Conservation (phyloP, 148 eudicot species). For the Camellia japonica region DNA sequence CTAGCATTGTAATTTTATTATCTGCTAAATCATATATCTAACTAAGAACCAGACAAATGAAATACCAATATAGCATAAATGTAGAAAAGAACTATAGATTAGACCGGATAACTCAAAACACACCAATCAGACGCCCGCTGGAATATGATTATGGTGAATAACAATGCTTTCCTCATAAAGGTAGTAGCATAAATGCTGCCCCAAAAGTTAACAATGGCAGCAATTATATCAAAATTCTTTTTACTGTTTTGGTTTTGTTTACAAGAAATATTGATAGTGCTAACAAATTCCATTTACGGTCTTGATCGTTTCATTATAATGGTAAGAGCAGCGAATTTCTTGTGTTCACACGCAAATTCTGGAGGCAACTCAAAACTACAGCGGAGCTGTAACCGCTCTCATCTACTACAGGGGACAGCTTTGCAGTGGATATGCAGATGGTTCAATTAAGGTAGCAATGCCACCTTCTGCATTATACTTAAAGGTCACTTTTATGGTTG, state of each 20-base stretch:
- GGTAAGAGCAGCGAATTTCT: conserved; percentile 51
- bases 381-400: conserved; percentile 55
- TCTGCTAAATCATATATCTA: neutral
- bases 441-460: conserved; percentile 53
- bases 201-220: neutral
- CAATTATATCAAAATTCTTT: neutral
- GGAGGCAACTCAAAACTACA: conserved; percentile 34
- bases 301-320: conserved; percentile 2
- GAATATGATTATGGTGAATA: neutral
- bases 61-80: neutral
- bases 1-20: neutral
- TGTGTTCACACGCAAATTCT: conserved; percentile 59
- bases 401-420: conserved; percentile 54
- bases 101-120: neutral
- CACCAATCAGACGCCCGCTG: neutral
- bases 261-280: neutral
- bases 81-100: neutral
- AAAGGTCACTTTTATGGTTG: neutral
- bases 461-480: neutral
- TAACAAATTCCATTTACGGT: conserved; percentile 15
- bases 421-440: conserved; percentile 52
- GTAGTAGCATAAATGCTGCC: neutral
- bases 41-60: neutral
- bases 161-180: neutral
- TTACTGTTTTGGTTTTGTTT: neutral